Evolutionary conservation across 1,284 basidiomycete species (phyloP).

Genomic region (Ceratobasidium sp.): DNA sequence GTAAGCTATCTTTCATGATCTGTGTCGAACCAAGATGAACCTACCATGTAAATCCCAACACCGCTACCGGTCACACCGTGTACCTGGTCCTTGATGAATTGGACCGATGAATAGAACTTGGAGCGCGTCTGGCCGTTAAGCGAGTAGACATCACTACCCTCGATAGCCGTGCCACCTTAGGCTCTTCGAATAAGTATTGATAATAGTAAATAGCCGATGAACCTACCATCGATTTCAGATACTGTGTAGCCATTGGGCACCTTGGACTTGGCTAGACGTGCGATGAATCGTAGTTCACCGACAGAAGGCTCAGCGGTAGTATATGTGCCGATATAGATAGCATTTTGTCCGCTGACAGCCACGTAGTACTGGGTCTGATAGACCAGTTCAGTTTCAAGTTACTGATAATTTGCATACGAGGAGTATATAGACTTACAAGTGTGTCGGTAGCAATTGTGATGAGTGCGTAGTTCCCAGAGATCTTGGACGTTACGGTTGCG

Average conservation of each 20-base stretch:
- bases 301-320: constrained; percentile 56
- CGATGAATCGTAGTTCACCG: constrained; percentile 63
- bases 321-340: constrained; percentile 44
- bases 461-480: constrained; percentile 27
- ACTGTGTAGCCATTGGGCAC: constrained; percentile 57
- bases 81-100: constrained; percentile 30
- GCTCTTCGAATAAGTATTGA: not conserved
- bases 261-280: constrained; percentile 58
- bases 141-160: constrained; percentile 61
- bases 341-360: constrained; percentile 32
- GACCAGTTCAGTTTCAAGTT: not conserved
- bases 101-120: constrained; percentile 52
- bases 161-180: constrained; percentile 55
- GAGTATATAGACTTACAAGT: not conserved
- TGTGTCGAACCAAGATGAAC: not conserved
- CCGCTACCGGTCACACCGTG: constrained; percentile 38
- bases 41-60: constrained; percentile 37
- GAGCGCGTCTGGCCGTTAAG: constrained; percentile 61
- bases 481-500: constrained; percentile 29
- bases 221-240: constrained; percentile 54
- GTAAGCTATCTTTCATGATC: not conserved
- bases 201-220: not conserved
- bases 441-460: constrained; percentile 27
- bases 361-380: constrained; percentile 42
- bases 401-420: not conserved